Conservation (phyloP, 2,329 filamentous ascomycete genomes). For the Fusarium coicis region DNA sequence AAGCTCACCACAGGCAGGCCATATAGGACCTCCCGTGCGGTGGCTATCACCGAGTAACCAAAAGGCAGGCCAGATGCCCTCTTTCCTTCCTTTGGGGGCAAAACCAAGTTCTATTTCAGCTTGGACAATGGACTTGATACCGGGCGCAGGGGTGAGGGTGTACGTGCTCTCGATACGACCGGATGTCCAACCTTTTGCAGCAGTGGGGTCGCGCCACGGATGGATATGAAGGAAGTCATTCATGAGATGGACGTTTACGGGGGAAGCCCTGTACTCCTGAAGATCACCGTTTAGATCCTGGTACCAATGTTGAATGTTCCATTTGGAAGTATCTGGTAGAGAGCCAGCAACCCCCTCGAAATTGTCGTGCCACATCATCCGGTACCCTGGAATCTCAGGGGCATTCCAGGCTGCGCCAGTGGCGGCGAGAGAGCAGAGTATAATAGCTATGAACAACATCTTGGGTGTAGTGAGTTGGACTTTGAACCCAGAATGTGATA, state of each 20-base stretch:
- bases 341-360: slow-evolving; percentile 55
- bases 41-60: slow-evolving; percentile 41
- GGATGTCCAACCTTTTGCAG: slow-evolving; percentile 57
- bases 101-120: slow-evolving; percentile 52
- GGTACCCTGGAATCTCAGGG: slow-evolving; percentile 51
- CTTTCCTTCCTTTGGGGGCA: slow-evolving; percentile 46
- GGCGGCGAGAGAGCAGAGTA: background rate
- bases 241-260: slow-evolving; percentile 58
- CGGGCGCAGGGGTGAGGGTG: slow-evolving; percentile 55
- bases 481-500: background rate
- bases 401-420: slow-evolving; percentile 23
- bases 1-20: slow-evolving; percentile 39
- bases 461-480: background rate
- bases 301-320: slow-evolving; percentile 50
- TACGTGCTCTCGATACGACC: slow-evolving; percentile 61
- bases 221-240: slow-evolving; percentile 60
- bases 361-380: slow-evolving; percentile 56
- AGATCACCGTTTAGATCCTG: slow-evolving; percentile 4
- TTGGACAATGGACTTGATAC: slow-evolving; percentile 54
- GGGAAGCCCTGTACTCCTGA: slow-evolving; percentile 44
- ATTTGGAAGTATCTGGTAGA: slow-evolving; percentile 51
- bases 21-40: slow-evolving; percentile 31
- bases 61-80: slow-evolving; percentile 53
- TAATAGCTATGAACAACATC: background rate
- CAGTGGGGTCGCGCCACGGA: slow-evolving; percentile 50